Evolutionary conservation across 2,329 filamentous ascomycete species (phyloP), one percentile per base, ranked within the genome.

Genomic region (Bipolaris oryzae): DNA sequence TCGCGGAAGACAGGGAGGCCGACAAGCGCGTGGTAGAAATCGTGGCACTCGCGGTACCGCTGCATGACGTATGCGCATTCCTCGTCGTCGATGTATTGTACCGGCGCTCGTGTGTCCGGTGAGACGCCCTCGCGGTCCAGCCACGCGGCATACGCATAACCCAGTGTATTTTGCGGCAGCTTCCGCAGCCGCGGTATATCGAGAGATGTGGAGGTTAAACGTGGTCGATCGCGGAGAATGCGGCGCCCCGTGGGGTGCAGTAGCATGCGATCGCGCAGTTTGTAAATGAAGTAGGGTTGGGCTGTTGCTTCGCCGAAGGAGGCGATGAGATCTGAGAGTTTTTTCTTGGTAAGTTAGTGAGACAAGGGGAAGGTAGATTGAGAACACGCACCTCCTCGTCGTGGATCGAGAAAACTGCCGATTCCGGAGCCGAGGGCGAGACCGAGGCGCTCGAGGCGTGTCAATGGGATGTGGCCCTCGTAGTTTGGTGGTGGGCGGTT

Each of bases 61-160:
- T 98, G 95, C 90, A 99, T 96, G 16, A 98, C 95, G 79, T 98
- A 99, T 34, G 95, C 95, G 75, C 93, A 96, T 78, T 99, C 95
- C 67, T 90, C 88, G 73, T 98, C 89, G 76, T 98, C 93, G 60
- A 99, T 92, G 79, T 96, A 98, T 50, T 90, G 87, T 38, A 99
- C 95, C 1, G 77, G 75, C 38, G 89, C 82, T 43, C 95, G 87
- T 6, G 94, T 96, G 76, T 99, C 95, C 1, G 95, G 95, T 7
- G 90, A 90, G 13, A 99, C 94, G 59, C 91, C 91, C 77, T 99
- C 95, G 43, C 90, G 86, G 77, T 97, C 92, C n/a, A 98, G 84
- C 94, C 95, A 99, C 50, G 82, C 84, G 7, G 88, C 90, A 78
- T 98, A 99, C 48, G 89, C 87, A 43, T 86, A 85, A 21, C 95